These are phyloP conservation scores for Diaporthe humulicola DNA, from an alignment of 2,329 filamentous ascomycete genomes.

Conservation along the genomic window DNA sequence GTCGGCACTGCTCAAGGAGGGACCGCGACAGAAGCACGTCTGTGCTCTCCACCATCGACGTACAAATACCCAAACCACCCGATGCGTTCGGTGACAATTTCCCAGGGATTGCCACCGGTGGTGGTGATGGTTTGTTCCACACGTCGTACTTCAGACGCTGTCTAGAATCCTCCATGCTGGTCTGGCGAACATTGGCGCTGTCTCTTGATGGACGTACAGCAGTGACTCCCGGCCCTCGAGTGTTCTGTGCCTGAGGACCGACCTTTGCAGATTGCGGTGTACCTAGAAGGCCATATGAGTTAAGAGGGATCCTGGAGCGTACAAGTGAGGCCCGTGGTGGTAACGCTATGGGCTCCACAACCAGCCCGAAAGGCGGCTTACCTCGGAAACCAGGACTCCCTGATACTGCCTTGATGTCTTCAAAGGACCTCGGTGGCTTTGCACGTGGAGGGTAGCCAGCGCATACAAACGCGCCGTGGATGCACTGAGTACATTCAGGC, in stretches of 20 bases:
- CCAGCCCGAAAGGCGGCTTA: not conserved
- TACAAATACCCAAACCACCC: not conserved
- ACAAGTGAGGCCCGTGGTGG: not conserved
- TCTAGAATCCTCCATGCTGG: not conserved
- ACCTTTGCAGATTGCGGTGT: not conserved
- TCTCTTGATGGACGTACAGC: not conserved
- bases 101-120: constrained; percentile 30
- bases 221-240: not conserved
- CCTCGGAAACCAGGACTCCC: not conserved
- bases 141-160: constrained; percentile 15
- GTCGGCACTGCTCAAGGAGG: constrained; percentile 35
- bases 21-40: constrained; percentile 33
- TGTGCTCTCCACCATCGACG: constrained; percentile 27
- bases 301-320: not conserved
- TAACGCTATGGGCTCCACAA: not conserved
- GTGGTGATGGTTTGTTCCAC: constrained; percentile 19
- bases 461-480: constrained; percentile 59
- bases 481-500: constrained; percentile 71
- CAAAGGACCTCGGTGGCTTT: not conserved
- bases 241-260: not conserved
- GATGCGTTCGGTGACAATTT: not conserved
- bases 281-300: not conserved
- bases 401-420: not conserved
- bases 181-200: not conserved
- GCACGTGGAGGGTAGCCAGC: constrained; percentile 64